Base-by-base conservation (phyloP, 2,329 filamentous ascomycete species). In the Cladosporium velox region DNA sequence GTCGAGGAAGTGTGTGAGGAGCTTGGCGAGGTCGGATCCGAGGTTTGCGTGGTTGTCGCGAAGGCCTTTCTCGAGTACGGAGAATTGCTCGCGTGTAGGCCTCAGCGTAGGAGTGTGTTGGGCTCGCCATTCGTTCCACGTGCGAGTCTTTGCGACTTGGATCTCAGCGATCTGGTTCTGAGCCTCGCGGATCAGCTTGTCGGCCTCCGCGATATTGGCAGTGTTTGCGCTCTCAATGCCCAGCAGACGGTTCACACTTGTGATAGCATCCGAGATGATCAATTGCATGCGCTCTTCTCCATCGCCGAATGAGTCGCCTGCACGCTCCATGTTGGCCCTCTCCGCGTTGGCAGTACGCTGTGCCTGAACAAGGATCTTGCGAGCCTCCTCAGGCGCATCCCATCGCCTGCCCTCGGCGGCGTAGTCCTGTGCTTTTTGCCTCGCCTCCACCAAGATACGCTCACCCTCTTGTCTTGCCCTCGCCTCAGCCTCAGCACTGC, bases 1-100 rank as follows among this genome's bases (percentile, higher is more conserved):
- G 70, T 87, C 86, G 65, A 89, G 80, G 72, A 88, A 83, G 11
- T 83, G 80, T 44, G 81, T 80, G 52, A 88, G 81, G 30, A 85
- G 79, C 6, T 79, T 79, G 15, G 84, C 83, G 30, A 88, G 80
- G 34, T 81, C 77, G n/a, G 80, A 81, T 66, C 78, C 79, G 34
- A 87, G 72, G 21, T 83, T 80, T 63, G 74, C 69, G 59, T 85
- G 81, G 67, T 82, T 79, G 54, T 84, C 80, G 54, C 82, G 79
- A 12, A 83, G 73, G 11, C 73, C 67, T 59, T 77, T 77, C 68
- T 72, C 67, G 49, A 72, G 62, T 73, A 73, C 15, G 75, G 74
- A 21, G 64, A 71, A 63, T 32, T 72, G 70, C 32, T 65, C 35
- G 51, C 47, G 65, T 3, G 34, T 30, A 21, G 61, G 59, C 6